Evolutionary conservation across 2,329 filamentous ascomycete genomes (phyloP).

Genomic region (Paraphaeosphaeria minitans): DNA sequence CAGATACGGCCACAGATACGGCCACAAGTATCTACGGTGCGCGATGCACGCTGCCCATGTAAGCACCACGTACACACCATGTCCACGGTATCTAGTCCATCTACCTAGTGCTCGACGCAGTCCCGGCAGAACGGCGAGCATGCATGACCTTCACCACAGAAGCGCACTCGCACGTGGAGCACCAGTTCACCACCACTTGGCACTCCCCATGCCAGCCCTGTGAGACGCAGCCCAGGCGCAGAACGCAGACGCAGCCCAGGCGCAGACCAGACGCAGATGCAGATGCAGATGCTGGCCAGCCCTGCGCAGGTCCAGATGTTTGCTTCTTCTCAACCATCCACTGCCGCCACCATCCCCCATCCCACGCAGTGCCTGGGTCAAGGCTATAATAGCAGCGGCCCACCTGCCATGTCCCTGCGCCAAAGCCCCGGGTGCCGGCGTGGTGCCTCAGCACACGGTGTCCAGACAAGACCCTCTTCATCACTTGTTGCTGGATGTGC

Average conservation of each 20-base stretch:
- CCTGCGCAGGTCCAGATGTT: neutral
- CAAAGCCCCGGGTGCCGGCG: conserved; percentile 9
- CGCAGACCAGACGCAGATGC: too few species aligned
- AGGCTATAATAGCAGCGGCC: too few species aligned
- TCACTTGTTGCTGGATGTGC: conserved; percentile 14
- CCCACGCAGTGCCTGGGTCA: conserved; percentile 6
- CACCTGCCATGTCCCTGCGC: too few species aligned
- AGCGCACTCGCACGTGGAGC: conserved; percentile 29
- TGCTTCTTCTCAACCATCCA: neutral
- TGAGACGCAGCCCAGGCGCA: neutral
- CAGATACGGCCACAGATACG: too few species aligned
- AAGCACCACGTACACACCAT: too few species aligned
- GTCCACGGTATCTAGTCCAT: too few species aligned
- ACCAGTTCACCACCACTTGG: neutral
- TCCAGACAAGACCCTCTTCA: conserved; percentile 11
- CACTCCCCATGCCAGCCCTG: neutral
- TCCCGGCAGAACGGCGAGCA: conserved; percentile 35
- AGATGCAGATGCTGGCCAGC: neutral
- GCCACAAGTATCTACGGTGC: too few species aligned
- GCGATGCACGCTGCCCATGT: neutral
- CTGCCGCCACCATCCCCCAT: neutral
- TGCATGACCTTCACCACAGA: conserved; percentile 39
- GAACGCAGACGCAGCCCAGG: too few species aligned
- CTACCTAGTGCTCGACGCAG: conserved; percentile 18
- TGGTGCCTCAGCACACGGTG: conserved; percentile 3